Evolutionary conservation across 768 basidiomycete species (phyloP).

Genomic region (Rhodotorula taiwanensis): DNA sequence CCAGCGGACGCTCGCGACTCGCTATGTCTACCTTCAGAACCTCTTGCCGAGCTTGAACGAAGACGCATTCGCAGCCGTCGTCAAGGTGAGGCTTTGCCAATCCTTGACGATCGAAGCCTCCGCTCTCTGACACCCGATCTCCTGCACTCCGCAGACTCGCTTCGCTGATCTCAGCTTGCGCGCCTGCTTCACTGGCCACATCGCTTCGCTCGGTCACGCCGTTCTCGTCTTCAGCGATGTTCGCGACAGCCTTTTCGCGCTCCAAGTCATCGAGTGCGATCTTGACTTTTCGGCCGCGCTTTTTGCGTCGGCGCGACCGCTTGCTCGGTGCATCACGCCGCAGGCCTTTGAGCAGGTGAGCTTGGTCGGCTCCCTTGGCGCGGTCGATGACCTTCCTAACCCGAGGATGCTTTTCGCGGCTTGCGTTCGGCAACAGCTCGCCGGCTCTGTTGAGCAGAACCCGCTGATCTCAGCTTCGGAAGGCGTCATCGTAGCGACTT

Average conservation of each 20-base stretch:
- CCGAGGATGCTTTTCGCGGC: neutral
- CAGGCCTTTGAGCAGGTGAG: slow-evolving; percentile 11
- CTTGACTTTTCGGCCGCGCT: neutral
- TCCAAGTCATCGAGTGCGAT: neutral
- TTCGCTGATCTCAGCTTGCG: slow-evolving; percentile 1
- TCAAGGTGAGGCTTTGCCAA: slow-evolving; percentile 9
- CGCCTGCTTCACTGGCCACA: slow-evolving; percentile 9
- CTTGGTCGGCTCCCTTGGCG: too few relatives aligned
- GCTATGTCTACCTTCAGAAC: slow-evolving; percentile 25
- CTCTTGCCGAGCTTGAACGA: slow-evolving; percentile 5
- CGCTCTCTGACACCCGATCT: neutral
- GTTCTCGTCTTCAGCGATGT: slow-evolving; percentile 33
- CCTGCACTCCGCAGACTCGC: neutral
- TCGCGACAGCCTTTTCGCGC: slow-evolving; percentile 6
- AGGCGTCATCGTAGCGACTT: slow-evolving; percentile 22
- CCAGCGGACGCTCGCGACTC: slow-evolving; percentile 1
- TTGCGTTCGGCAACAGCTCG: slow-evolving; percentile 4
- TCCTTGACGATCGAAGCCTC: neutral
- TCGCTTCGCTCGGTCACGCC: slow-evolving; percentile 10
- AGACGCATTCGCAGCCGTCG: neutral
- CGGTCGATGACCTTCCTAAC: slow-evolving; percentile 4
- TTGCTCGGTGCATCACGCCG: slow-evolving; percentile 17
- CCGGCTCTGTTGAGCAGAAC: neutral
- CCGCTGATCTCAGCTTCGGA: slow-evolving; percentile 28
- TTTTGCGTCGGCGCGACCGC: neutral